phyloP scores from a whole-genome alignment of 2,329 filamentous ascomycete genomes.

The Ophiostoma piceae region DNA sequence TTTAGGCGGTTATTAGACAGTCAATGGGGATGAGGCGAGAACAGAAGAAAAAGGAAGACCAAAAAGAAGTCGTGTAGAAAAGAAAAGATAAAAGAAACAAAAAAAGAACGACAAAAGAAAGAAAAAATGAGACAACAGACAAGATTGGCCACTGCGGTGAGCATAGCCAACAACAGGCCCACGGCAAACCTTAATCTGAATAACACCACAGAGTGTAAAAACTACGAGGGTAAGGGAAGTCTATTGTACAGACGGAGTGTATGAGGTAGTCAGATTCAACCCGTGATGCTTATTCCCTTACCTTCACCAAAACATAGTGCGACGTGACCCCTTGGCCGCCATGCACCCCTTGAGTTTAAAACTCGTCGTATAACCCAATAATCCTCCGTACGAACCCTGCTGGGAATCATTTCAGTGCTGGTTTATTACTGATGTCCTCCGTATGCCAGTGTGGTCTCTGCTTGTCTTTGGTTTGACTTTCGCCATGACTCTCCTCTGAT shows the following conservation, averaged over 20 bases:
- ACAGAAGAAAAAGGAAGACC: neutral
- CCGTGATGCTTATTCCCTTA: neutral
- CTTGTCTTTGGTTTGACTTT: neutral
- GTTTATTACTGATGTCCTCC: neutral
- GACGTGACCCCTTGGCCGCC: neutral
- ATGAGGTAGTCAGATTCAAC: too few relatives aligned
- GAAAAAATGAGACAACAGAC: neutral
- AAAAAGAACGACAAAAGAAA: neutral
- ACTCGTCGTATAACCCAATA: neutral
- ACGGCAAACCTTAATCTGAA: neutral
- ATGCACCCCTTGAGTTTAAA: conserved; percentile 5
- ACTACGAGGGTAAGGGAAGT: neutral
- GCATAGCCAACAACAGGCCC: neutral
- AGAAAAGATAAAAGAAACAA: neutral
- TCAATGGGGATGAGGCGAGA: neutral
- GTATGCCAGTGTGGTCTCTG: neutral
- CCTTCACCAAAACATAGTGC: neutral
- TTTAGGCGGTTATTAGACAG: neutral
- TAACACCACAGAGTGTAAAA: neutral
- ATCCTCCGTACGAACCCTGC: neutral
- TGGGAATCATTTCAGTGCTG: neutral
- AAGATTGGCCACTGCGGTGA: neutral
- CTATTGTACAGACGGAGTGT: too few relatives aligned
- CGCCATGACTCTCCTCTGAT: neutral
- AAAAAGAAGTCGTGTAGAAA: neutral